Base-by-base conservation (phyloP, 2,329 filamentous ascomycete genomes). In the Lasiodiplodia theobromae region DNA sequence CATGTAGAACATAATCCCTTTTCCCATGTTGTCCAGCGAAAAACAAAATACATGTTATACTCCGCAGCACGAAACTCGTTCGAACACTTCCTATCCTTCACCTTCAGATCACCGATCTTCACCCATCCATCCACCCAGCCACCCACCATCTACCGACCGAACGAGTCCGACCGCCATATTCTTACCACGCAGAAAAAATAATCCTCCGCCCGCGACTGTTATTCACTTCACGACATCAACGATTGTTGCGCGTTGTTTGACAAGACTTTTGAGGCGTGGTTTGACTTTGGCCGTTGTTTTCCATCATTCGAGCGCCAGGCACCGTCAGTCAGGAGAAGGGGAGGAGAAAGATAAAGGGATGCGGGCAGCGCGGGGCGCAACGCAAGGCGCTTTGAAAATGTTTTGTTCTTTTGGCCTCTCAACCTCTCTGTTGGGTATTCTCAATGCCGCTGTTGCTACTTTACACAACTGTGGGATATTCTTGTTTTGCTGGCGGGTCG, bases 401-500 rank as follows among this genome's bases (percentile, higher is more conserved):
- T 57, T 31, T 38, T 38, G 37, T 38, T 31, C 31, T 21, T 38
- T n/a, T 23, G 37, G n/a, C 54, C 18, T 57, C 31, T 23, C 25
- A 16, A n/a, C 31, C 10, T 18, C 23, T 23, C 31, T 11, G 14
- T 21, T n/a, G 18, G n/a, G 31, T 34, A 28, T 21, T n/a, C 34
- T 56, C 34, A 31, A 34, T 11, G 54, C 34, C 54, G 54, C 54
- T 37, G 51, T 38, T 37, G 54, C 21, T 12, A 21, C 54, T 40
- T 44, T 11, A 12, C 54, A 38, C 25, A 18, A 34, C 18, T 21
- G 54, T 38, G 28, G 34, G 54, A 38, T 16, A 12, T 58, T 25
- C 14, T 37, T 40, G 37, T 58, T 80, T 93, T 94, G 79, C 91
- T 92, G 80, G 97, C 87, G 73, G 93, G 97, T 7, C 82, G 81